Evolutionary conservation across 225 moss, liverwort and hornwort species (phyloP).

Genomic region (Sphagnum tenellum): DNA sequence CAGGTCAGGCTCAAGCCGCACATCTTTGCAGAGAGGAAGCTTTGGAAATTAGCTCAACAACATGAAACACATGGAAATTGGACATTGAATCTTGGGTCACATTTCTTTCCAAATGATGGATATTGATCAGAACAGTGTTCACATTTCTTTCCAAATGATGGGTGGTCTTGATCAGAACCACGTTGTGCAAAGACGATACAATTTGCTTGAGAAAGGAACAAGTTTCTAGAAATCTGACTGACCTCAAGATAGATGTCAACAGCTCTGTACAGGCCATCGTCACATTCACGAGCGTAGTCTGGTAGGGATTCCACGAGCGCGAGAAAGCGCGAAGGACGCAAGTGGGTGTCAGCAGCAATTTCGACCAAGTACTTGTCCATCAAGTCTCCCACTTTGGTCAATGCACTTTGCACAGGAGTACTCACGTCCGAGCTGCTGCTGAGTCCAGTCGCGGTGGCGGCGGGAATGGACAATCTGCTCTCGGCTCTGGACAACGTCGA

Average conservation of each 20-base stretch:
- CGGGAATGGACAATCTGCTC: conserved; percentile 28
- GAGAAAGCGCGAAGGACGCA: conserved; percentile 68
- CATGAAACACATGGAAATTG: not conserved
- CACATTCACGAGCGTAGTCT: conserved; percentile 66
- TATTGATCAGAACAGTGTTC: no score
- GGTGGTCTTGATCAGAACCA: no score
- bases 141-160: no score
- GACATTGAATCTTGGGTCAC: not conserved
- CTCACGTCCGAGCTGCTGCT: conserved; percentile 30
- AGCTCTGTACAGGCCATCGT: conserved; percentile 81
- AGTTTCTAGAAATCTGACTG: conserved; percentile 1
- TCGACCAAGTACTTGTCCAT: conserved; percentile 88
- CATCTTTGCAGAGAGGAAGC: no score
- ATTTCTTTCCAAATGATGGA: not conserved
- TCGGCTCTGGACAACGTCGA: conserved; percentile 38
- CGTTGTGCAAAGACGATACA: no score
- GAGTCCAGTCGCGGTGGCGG: not conserved
- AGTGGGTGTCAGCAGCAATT: conserved; percentile 67
- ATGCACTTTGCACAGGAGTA: conserved; percentile 53
- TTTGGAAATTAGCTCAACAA: not conserved
- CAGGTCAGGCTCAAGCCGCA: no score
- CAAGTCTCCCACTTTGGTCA: conserved; percentile 67
- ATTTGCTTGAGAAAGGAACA: not conserved
- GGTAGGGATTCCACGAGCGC: conserved; percentile 71
- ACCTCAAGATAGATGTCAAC: conserved; percentile 95